Evolutionary conservation across 495 filamentous ascomycete species (phyloP).

Genomic region (Aspergillus baeticus): DNA sequence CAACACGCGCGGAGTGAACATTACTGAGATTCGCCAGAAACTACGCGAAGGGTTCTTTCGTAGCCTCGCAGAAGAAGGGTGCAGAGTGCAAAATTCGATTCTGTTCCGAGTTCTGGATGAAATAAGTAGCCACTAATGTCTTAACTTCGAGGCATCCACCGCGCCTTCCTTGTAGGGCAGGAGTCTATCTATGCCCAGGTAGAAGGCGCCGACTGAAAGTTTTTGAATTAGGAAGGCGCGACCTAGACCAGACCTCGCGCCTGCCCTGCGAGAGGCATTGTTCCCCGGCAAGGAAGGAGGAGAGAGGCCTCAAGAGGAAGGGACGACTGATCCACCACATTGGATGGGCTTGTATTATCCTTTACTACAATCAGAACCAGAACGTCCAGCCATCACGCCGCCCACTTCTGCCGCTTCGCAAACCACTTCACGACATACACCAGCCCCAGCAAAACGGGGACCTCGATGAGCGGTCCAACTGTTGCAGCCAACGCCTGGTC

Average conservation of each 20-base stretch:
- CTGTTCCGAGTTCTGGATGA: conserved; percentile 47
- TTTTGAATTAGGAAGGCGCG: no score
- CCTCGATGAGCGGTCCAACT: conserved; percentile 88
- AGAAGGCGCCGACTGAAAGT: no score
- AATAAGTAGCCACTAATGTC: conserved; percentile 33
- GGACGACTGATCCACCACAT: no score
- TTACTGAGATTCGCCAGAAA: conserved; percentile 33
- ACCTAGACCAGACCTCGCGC: no score
- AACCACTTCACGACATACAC: conserved; percentile 74
- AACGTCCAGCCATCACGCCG: neutral
- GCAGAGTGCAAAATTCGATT: conserved; percentile 43
- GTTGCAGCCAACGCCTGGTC: conserved; percentile 88
- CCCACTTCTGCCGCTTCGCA: conserved; percentile 30
- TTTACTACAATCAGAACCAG: no score
- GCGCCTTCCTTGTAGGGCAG: neutral
- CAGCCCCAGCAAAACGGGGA: conserved; percentile 77
- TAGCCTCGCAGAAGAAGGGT: conserved; percentile 33
- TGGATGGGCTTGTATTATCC: no score
- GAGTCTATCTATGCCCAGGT: no score
- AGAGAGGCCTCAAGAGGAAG: no score
- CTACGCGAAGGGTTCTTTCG: conserved; percentile 39
- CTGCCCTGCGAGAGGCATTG: no score
- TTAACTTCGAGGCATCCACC: neutral
- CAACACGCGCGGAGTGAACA: conserved; percentile 37
- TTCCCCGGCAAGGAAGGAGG: no score